A percentile compares a stretch with the other conserved stretches of the same genome.
These are phyloP conservation scores for Mitragyna speciosa DNA, from an alignment of 257 asterid genomes.

Conservation along the genomic window DNA sequence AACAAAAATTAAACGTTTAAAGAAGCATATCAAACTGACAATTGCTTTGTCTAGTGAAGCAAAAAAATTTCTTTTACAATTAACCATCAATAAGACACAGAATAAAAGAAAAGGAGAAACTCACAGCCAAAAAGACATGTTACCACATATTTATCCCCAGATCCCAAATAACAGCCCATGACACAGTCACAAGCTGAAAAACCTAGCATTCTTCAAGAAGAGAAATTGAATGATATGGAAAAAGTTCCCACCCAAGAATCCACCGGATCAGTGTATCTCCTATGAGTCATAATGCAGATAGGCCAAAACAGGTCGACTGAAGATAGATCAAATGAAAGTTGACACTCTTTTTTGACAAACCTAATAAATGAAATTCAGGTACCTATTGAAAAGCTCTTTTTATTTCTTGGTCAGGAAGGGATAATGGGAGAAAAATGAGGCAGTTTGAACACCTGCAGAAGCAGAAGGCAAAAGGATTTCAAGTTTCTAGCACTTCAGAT, in stretches of 20 bases:
- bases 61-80: neutral
- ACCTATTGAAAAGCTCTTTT: neutral
- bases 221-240: neutral
- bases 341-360: neutral
- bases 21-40: neutral
- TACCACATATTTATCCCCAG: neutral
- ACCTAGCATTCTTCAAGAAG: neutral
- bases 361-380: neutral
- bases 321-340: neutral
- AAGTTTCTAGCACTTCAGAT: neutral
- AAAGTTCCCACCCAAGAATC: neutral
- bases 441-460: neutral
- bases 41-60: neutral
- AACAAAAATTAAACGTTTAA: no score
- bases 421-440: neutral
- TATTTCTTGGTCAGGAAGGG: neutral
- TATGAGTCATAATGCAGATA: neutral
- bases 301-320: neutral
- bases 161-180: neutral
- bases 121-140: neutral
- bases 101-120: neutral
- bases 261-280: neutral
- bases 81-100: neutral
- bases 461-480: neutral
- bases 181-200: neutral